Conservation (phyloP, 352 stramenopile species). For the Aphanomyces cochlioides region DNA sequence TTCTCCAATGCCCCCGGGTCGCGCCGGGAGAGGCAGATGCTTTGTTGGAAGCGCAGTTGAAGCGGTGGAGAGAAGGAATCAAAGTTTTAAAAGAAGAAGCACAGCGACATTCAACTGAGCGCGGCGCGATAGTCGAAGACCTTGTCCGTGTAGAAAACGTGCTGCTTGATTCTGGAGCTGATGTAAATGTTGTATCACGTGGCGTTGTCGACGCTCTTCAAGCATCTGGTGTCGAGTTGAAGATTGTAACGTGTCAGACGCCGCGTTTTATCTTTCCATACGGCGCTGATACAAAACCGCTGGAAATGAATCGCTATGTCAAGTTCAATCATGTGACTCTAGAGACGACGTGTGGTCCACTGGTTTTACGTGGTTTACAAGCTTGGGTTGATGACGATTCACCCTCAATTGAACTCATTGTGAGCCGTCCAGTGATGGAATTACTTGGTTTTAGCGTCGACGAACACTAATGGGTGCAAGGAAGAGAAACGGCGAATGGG, state of each 20-base stretch:
- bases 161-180: conserved; percentile 1
- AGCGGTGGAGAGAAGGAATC: background rate
- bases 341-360: conserved; percentile 12
- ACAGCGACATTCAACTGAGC: background rate
- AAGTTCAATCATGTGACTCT: conserved; percentile 12
- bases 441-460: conserved; percentile 20
- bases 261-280: conserved; percentile 3
- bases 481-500: background rate
- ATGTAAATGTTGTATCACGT: conserved; percentile 17
- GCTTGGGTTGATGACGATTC: conserved; percentile 17
- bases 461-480: background rate
- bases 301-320: conserved; percentile 10
- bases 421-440: conserved; percentile 22
- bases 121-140: conserved; percentile 9
- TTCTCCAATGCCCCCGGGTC: conserved; percentile 4
- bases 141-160: conserved; percentile 1
- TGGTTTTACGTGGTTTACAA: conserved; percentile 3
- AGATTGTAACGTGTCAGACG: conserved; percentile 1
- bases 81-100: background rate
- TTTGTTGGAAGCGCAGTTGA: background rate
- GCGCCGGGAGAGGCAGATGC: conserved; percentile 8
- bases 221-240: background rate
- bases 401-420: background rate
- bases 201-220: conserved; percentile 6
- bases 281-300: background rate